Evolutionary conservation across 768 basidiomycete species (phyloP).

Genomic region (Suillus variegatus): DNA sequence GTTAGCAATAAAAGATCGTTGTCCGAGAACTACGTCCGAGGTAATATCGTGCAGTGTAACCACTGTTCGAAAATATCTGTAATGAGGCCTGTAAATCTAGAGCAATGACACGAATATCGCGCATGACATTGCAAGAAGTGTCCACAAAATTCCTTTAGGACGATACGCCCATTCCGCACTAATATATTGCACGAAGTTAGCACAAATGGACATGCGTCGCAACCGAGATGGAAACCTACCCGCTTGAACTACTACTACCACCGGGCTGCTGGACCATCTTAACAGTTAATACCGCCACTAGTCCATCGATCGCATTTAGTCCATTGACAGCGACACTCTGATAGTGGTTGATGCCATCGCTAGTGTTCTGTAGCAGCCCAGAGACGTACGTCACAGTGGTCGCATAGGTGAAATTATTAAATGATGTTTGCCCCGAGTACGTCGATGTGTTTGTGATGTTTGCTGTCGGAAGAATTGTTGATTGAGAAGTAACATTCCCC

Average conservation of each 20-base stretch:
- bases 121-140: conserved; percentile 16
- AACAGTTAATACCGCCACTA: conserved; percentile 78
- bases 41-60: background rate
- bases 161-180: conserved; percentile 20
- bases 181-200: background rate
- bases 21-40: background rate
- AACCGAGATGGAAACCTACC: conserved; percentile 19
- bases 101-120: conserved; percentile 13
- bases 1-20: background rate
- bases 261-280: conserved; percentile 51
- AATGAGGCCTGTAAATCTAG: conserved; percentile 8
- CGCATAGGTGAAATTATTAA: conserved; percentile 69
- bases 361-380: conserved; percentile 71
- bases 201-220: conserved; percentile 1
- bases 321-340: conserved; percentile 49
- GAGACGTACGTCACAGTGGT: conserved; percentile 68
- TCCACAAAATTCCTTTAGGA: conserved; percentile 15
- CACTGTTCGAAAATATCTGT: background rate
- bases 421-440: conserved; percentile 64
- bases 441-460: conserved; percentile 49
- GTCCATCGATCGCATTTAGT: conserved; percentile 75
- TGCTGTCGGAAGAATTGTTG: conserved; percentile 26
- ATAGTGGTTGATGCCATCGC: conserved; percentile 70
- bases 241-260: conserved; percentile 14
- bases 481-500: conserved; percentile 70